These are phyloP conservation scores for Fusarium domesticum DNA, from an alignment of 2,329 filamentous ascomycete species.

Conservation along the genomic window DNA sequence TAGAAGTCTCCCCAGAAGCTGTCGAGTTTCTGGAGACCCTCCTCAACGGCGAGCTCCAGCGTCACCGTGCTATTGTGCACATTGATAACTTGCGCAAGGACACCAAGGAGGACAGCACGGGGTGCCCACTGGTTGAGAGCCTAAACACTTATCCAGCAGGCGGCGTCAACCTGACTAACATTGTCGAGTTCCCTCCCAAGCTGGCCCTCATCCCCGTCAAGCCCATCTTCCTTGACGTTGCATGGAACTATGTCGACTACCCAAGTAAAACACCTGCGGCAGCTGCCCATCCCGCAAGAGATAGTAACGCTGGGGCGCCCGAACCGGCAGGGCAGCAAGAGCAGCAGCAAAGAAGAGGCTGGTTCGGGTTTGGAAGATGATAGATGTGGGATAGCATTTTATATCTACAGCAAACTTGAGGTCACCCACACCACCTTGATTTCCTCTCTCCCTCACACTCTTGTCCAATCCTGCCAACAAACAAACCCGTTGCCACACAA, in stretches of 20 bases:
- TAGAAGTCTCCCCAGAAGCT: constrained; percentile 62
- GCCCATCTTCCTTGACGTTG: constrained; percentile 91
- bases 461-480: too few species aligned
- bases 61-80: constrained; percentile 81
- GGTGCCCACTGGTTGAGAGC: constrained; percentile 65
- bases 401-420: not conserved
- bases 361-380: constrained; percentile 70
- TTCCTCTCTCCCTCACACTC: too few species aligned
- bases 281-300: constrained; percentile 25
- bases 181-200: constrained; percentile 85
- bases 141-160: constrained; percentile 71
- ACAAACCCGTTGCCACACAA: too few species aligned
- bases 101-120: constrained; percentile 40
- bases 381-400: constrained; percentile 9
- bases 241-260: constrained; percentile 97
- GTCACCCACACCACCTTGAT: too few species aligned
- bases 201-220: constrained; percentile 84
- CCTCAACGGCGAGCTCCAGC: constrained; percentile 70
- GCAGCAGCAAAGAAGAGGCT: constrained; percentile 56
- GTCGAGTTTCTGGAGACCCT: constrained; percentile 57
- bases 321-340: constrained; percentile 37
- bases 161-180: constrained; percentile 69
- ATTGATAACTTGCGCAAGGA: constrained; percentile 63
- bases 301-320: constrained; percentile 24
- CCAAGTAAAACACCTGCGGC: constrained; percentile 55